Percentiles rank a stretch among this genome's conserved stretches.
phyloP scores from a whole-genome alignment of 2,329 filamentous ascomycete genomes.

The Phialophora expanda region DNA sequence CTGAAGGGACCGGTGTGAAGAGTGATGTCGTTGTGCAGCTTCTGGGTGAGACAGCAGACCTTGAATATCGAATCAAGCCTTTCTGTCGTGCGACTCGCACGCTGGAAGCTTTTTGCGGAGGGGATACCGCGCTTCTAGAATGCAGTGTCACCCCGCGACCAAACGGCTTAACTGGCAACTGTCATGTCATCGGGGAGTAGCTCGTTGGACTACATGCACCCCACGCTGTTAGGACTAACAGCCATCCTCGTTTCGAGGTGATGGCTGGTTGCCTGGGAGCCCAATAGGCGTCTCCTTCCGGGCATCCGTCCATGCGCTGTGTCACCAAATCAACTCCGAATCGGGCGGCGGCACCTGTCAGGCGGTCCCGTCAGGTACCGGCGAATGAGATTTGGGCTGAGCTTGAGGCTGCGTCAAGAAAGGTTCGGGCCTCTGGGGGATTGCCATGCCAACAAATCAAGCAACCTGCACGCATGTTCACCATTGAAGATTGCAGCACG shows the following conservation, averaged over 20 bases:
- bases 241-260: neutral
- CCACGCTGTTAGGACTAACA: neutral
- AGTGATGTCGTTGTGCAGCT: conserved; percentile 20
- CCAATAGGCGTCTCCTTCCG: neutral
- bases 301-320: neutral
- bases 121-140: neutral
- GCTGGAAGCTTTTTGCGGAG: neutral
- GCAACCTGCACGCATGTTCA: neutral
- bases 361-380: neutral
- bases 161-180: neutral
- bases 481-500: neutral
- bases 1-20: neutral
- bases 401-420: neutral
- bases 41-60: neutral
- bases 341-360: neutral
- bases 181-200: neutral
- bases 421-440: neutral
- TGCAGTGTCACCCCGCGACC: neutral
- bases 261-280: neutral
- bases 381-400: neutral
- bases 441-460: neutral
- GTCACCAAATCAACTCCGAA: neutral
- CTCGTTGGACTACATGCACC: neutral
- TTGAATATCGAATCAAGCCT: conserved; percentile 10
- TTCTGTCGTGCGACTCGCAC: neutral